phyloP scores from a whole-genome alignment of 768 basidiomycete genomes.

The Boletus sp. region DNA sequence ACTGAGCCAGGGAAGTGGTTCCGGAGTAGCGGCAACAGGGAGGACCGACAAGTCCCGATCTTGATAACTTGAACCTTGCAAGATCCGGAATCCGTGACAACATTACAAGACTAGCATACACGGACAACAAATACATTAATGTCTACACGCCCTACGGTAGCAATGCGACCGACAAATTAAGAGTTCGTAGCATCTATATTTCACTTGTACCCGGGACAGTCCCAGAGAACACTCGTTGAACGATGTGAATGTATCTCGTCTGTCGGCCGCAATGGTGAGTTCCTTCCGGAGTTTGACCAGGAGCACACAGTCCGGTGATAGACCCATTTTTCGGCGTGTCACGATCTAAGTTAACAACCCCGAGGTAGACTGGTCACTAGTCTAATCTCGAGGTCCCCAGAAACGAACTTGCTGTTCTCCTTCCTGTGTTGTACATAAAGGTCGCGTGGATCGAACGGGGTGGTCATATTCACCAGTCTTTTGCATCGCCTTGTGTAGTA shows the following conservation, averaged over 20 bases:
- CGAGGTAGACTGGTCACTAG: too few species aligned
- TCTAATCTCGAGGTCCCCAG: not conserved
- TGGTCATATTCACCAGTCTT: too few species aligned
- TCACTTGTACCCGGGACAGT: too few species aligned
- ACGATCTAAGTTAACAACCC: not conserved
- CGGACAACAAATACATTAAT: too few species aligned
- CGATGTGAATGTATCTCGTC: not conserved
- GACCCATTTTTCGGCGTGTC: not conserved
- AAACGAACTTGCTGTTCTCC: too few species aligned
- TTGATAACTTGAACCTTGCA: not conserved
- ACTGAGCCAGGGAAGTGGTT: not conserved
- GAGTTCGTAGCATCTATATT: not conserved
- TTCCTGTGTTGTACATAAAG: too few species aligned
- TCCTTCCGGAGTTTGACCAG: not conserved
- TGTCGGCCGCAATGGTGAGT: not conserved
- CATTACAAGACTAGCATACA: too few species aligned
- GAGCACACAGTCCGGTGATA: not conserved
- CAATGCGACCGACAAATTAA: not conserved
- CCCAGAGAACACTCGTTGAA: not conserved
- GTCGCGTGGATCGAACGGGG: too few species aligned
- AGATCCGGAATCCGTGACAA: not conserved
- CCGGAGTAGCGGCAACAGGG: too few species aligned
- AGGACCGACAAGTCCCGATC: not conserved
- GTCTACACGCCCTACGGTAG: too few species aligned
- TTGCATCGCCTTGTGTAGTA: too few species aligned